Conservation (phyloP, 1,284 basidiomycete genomes). For the Puccinia horiana region DNA sequence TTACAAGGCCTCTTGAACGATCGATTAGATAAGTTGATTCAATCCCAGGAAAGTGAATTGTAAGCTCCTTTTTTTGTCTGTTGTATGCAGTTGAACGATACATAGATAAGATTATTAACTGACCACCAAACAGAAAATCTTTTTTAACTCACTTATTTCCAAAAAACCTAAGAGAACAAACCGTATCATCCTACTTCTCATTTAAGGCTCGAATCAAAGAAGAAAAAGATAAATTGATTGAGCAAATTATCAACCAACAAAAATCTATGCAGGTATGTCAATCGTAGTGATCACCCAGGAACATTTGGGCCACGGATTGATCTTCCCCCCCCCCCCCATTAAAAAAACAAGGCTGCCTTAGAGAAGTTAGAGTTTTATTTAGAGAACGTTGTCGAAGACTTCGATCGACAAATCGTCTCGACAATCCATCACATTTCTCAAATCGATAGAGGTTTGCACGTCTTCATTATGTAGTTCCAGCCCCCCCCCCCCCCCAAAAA, state of each 20-base stretch:
- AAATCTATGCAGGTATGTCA: constrained; percentile 8
- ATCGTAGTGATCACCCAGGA: not conserved
- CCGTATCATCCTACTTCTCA: not conserved
- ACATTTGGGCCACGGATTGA: not conserved
- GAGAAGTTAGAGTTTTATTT: constrained; percentile 2
- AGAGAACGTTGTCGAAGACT: not conserved
- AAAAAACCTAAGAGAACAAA: not conserved
- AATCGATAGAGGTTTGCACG: not conserved
- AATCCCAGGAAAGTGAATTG: constrained; percentile 29
- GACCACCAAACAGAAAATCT: not conserved
- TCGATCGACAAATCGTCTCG: not conserved
- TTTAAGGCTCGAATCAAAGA: constrained; percentile 13
- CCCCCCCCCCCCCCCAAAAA: too few species aligned
- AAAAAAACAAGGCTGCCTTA: not conserved
- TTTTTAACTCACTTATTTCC: not conserved
- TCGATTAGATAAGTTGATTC: not conserved
- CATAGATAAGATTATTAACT: not conserved
- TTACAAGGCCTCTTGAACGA: not conserved
- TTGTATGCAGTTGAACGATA: too few species aligned
- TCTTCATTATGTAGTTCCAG: not conserved
- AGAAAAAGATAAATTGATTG: not conserved
- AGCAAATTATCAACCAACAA: constrained; percentile 13
- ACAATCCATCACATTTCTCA: constrained; percentile 17
- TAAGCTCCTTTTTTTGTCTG: not conserved
- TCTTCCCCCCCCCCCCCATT: not conserved